Evolutionary conservation across 2,329 filamentous ascomycete species (phyloP).

Genomic region (Fusarium papillatum): DNA sequence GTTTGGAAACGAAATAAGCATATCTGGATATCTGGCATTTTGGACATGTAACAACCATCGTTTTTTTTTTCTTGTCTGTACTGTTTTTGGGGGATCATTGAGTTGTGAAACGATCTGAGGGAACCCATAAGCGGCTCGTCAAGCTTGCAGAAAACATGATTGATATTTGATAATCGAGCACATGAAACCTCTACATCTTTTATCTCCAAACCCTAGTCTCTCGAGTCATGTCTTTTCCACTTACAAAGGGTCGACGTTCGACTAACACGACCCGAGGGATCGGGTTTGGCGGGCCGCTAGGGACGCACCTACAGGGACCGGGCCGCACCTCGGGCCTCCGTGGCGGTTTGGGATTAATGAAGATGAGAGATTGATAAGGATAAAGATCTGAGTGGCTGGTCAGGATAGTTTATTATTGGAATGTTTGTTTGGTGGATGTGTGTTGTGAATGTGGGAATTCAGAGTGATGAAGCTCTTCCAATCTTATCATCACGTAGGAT

Average conservation of each 20-base stretch:
- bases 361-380: background rate
- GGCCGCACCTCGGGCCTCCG: slow-evolving; percentile 2
- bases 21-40: background rate
- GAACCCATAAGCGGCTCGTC: background rate
- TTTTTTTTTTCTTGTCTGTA: background rate
- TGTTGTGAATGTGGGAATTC: background rate
- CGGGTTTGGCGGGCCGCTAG: slow-evolving; percentile 10
- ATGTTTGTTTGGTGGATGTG: background rate
- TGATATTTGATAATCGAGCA: background rate
- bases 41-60: background rate
- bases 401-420: background rate
- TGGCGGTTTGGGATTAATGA: slow-evolving; percentile 16
- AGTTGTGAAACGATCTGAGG: background rate
- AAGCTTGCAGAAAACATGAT: background rate
- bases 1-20: slow-evolving; percentile 13
- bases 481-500: background rate
- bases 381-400: background rate
- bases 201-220: background rate
- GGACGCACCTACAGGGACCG: slow-evolving; percentile 18
- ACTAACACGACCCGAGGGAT: background rate
- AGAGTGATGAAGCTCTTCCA: background rate
- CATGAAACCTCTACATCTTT: background rate
- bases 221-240: background rate
- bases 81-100: background rate
- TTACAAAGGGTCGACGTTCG: background rate